A percentile compares a stretch with the other conserved stretches of the same genome.
These are phyloP conservation scores for Tympanopsis confertula DNA, from an alignment of 2,329 filamentous ascomycete species.

Conservation along the genomic window DNA sequence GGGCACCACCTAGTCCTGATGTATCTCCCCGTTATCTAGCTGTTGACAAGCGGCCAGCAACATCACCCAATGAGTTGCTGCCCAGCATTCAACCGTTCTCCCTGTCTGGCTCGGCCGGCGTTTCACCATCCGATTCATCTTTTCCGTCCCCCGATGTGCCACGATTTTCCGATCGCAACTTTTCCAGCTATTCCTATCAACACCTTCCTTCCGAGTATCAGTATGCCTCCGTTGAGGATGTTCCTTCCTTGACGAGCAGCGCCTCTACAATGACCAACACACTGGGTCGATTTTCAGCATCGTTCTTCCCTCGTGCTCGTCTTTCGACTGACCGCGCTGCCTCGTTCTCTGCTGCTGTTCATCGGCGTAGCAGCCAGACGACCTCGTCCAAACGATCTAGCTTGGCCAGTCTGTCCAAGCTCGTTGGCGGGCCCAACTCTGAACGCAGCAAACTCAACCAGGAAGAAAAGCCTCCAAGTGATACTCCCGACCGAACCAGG, in stretches of 20 bases:
- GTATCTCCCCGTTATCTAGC: slow-evolving; percentile 20
- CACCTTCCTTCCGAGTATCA: slow-evolving; percentile 21
- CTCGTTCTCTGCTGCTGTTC: slow-evolving; percentile 26
- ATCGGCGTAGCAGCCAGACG: slow-evolving; percentile 22
- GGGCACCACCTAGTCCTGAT: slow-evolving; percentile 16
- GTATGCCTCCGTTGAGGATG: slow-evolving; percentile 31
- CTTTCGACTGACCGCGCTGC: slow-evolving; percentile 25
- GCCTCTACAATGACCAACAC: slow-evolving; percentile 30
- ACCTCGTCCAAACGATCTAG: slow-evolving; percentile 29
- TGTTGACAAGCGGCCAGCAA: slow-evolving; percentile 23
- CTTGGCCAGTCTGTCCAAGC: slow-evolving; percentile 31
- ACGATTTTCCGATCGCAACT: slow-evolving; percentile 25
- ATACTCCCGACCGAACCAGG: slow-evolving; percentile 19
- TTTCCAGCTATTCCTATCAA: slow-evolving; percentile 15
- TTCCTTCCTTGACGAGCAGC: slow-evolving; percentile 34
- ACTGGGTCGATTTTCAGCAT: slow-evolving; percentile 26
- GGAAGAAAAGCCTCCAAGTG: slow-evolving; percentile 26
- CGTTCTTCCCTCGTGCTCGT: slow-evolving; percentile 21
- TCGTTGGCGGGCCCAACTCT: slow-evolving; percentile 25
- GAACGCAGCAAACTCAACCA: slow-evolving; percentile 29
- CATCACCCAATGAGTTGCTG: slow-evolving; percentile 24
- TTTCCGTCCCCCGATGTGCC: slow-evolving; percentile 31
- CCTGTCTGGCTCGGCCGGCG: slow-evolving; percentile 14
- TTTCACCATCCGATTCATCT: slow-evolving; percentile 16
- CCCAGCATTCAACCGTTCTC: slow-evolving; percentile 23